Evolutionary conservation across 768 basidiomycete genomes (phyloP), one percentile per base, ranked within the genome.

Genomic region (Agaricus blazei): DNA sequence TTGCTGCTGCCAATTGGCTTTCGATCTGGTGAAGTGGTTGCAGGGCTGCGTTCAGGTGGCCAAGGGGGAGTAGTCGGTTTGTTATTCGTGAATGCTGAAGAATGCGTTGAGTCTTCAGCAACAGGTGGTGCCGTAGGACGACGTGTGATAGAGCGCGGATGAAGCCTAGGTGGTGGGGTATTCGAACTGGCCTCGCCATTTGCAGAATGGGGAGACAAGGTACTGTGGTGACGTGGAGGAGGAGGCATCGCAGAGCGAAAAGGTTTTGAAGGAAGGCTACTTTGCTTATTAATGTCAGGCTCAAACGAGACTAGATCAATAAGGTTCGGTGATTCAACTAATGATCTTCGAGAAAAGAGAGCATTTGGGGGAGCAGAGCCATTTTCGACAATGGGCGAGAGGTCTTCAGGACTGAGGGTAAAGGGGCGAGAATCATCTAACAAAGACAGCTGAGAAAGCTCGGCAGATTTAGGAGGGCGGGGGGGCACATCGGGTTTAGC

Each of bases 141-240:
- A 44, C 82, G 75, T 7, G 70, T 60, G 14, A 81, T 81, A 27
- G 79, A 68, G 8, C 79, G 79, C 8, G 82, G 76, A 19, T 59
- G 24, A 2, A 37, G 63, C 12, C 57, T 64, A 1, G 60, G 52
- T 15, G 60, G 42, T 9, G 64, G 57, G 8, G 51, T 34, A 19
- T 52, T 60, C 37, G 56, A 40, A 15, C 15, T 14, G 19, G 6
- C 6, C 36, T 62, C 52, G 11, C 60, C 40, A 28, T 45, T 40
- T 19, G 49, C 11, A 41, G 54, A 37, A n/a, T 54, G 60, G 7
- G 66, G 63, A 28, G 65, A 62, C 31, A 63, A 40, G 1, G 59
- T 59, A 6, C 50, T 54, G 58, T 40, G 66, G 54, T 61, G 59
- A 55, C 67, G 65, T 42, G 66, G 68, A 4, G 64, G 66, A 44